Conservation (phyloP, 192 early-diverging fungal species). For the Backusella tarrabulga region DNA sequence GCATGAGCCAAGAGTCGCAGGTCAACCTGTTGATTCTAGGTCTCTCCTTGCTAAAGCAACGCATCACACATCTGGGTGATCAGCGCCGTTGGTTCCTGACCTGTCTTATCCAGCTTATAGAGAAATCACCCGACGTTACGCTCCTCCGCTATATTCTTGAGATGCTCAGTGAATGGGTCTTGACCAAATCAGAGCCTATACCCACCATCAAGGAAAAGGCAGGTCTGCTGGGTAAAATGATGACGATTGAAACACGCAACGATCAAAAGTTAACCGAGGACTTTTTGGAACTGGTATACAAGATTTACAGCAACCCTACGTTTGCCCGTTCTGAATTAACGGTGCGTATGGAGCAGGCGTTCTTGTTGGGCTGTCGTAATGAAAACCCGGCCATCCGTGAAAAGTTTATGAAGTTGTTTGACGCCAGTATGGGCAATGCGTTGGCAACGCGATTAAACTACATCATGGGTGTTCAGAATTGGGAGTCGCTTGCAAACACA, state of each 20-base stretch:
- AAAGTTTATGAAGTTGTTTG: constrained; percentile 80
- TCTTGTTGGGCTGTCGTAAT: constrained; percentile 84
- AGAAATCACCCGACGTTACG: constrained; percentile 71
- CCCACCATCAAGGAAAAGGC: constrained; percentile 98
- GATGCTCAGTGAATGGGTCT: constrained; percentile 87
- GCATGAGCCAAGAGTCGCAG: constrained; percentile 43
- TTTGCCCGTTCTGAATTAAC: constrained; percentile 91
- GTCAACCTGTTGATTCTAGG: constrained; percentile 53
- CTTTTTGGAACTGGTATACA: constrained; percentile 85
- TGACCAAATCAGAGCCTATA: constrained; percentile 74
- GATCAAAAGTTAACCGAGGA: constrained; percentile 75
- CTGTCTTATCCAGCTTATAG: constrained; percentile 79
- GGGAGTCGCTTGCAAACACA: constrained; percentile 81
- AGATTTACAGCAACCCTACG: constrained; percentile 80
- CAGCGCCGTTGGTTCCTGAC: constrained; percentile 83
- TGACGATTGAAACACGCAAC: constrained; percentile 74
- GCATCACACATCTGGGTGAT: constrained; percentile 77
- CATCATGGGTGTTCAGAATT: constrained; percentile 89
- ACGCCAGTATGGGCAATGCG: constrained; percentile 67
- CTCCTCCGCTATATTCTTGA: constrained; percentile 75
- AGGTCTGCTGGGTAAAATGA: constrained; percentile 85
- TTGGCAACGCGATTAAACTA: constrained; percentile 80
- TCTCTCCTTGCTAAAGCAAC: constrained; percentile 49
- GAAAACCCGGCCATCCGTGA: constrained; percentile 77
- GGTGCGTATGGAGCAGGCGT: constrained; percentile 89